Base-by-base conservation (phyloP, 2,329 filamentous ascomycete species). In the Calonectria naviculata region DNA sequence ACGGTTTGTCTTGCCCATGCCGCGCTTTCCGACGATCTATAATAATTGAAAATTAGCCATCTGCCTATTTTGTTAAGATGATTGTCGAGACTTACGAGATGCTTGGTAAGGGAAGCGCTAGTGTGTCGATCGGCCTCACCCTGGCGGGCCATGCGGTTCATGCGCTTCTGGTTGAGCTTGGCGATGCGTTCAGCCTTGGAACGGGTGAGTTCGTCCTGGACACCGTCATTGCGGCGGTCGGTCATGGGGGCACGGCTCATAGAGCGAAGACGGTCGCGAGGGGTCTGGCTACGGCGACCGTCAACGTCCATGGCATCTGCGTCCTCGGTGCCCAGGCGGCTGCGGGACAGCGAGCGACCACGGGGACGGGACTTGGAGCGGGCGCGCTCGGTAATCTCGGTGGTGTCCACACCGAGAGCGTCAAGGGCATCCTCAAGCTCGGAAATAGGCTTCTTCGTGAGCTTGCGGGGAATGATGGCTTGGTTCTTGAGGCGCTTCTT, bases 401-500 rank as follows among this genome's bases (percentile, higher is more conserved):
- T 90, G 21, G 94, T 93, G 82, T 98, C 95, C 83, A 96, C 92
- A 78, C 96, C 96, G 68, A 98, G 92, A 70, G 91, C 91, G 83
- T 97, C 93, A 74, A 99, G 90, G 70, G 94, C 93, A 71, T 93
- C 90, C 83, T 97, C 93, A 89, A 98, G 94, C 83, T 97, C 92
- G 26, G 94, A 93, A 64, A 98, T 88, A 73, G 94, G 93, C 87
- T 95, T 95, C 83, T 94, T 91, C 82, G 93, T 91, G 76, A 91
- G 90, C 77, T 92, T 93, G 80, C 97, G 92, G 28, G 97, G 97
- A 75, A 99, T 97, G 77, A 96, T 90, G 73, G 97, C 96, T 77
- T 95, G 92, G 88, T 99, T 99, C 93, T 99, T 98, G 83, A 99
- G 91, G 47, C 93, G 93, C 89, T 98, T 98, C 86, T 95, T 94